A percentile compares a stretch with the other conserved stretches of the same genome.
phyloP scores from a whole-genome alignment of 2,329 filamentous ascomycete genomes.

The Neonectria neomacrospora region DNA sequence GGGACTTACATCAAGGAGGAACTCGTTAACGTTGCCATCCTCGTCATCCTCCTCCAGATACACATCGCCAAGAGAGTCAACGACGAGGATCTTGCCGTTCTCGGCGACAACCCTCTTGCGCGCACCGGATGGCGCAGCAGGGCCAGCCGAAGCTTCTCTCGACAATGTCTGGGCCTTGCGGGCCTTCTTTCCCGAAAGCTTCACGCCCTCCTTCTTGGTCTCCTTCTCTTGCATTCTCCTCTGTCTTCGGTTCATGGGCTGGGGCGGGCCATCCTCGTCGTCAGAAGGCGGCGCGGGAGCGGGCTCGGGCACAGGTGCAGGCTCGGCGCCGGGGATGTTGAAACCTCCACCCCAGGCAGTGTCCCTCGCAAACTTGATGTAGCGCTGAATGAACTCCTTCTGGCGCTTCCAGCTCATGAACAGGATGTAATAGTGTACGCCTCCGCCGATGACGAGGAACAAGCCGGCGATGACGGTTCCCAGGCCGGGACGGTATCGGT shows the following conservation, averaged over 20 bases:
- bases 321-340: slow-evolving; percentile 74
- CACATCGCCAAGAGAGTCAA: slow-evolving; percentile 91
- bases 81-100: slow-evolving; percentile 94
- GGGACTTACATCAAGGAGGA: slow-evolving; percentile 82
- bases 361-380: slow-evolving; percentile 88
- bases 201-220: slow-evolving; percentile 74
- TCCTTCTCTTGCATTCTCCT: slow-evolving; percentile 90
- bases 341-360: slow-evolving; percentile 90
- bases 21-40: slow-evolving; percentile 85
- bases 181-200: slow-evolving; percentile 62
- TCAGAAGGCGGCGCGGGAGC: slow-evolving; percentile 59
- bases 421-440: slow-evolving; percentile 85
- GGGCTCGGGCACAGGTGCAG: slow-evolving; percentile 54
- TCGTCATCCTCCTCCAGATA: slow-evolving; percentile 94
- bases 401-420: slow-evolving; percentile 91
- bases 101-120: slow-evolving; percentile 91
- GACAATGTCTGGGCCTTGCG: slow-evolving; percentile 51
- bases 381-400: slow-evolving; percentile 89
- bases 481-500: slow-evolving; percentile 88
- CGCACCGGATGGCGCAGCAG: slow-evolving; percentile 69
- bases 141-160: slow-evolving; percentile 63
- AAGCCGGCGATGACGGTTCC: slow-evolving; percentile 85
- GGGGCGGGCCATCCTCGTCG: slow-evolving; percentile 61
- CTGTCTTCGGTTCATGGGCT: slow-evolving; percentile 83
- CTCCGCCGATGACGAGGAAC: slow-evolving; percentile 85